These are phyloP conservation scores for Aspergillus fijiensis DNA, from an alignment of 2,329 filamentous ascomycete genomes.

Conservation along the genomic window DNA sequence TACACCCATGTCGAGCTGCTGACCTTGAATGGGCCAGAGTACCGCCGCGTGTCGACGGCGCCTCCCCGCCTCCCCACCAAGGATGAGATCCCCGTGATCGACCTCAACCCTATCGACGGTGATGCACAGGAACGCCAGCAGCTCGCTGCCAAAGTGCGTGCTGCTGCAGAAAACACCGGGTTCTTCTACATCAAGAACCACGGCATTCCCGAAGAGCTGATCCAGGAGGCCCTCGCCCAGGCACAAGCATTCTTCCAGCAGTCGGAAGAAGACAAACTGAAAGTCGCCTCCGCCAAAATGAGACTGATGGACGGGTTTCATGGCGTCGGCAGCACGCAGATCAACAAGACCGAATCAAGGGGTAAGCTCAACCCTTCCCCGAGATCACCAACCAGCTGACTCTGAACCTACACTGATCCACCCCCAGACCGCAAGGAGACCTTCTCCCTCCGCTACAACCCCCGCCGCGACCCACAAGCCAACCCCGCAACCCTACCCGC, in stretches of 20 bases:
- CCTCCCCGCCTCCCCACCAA: constrained; percentile 42
- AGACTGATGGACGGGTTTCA: constrained; percentile 52
- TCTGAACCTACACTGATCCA: too few species aligned
- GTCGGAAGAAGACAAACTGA: constrained; percentile 45
- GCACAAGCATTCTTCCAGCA: constrained; percentile 50
- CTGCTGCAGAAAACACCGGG: constrained; percentile 52
- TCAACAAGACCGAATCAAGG: constrained; percentile 32
- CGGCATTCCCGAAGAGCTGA: constrained; percentile 39
- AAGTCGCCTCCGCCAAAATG: constrained; percentile 33
- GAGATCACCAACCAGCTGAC: neutral
- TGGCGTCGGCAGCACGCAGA: constrained; percentile 28
- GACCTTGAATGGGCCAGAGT: constrained; percentile 47
- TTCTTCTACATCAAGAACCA: constrained; percentile 59
- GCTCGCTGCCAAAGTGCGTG: constrained; percentile 45
- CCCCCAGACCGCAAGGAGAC: constrained; percentile 52
- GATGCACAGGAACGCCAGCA: constrained; percentile 37
- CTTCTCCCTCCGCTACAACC: constrained; percentile 55
- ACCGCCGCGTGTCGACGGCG: constrained; percentile 44
- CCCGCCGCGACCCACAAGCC: constrained; percentile 51
- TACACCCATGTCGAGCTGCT: constrained; percentile 47
- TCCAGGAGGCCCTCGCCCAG: constrained; percentile 18
- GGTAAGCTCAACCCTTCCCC: constrained; percentile 36
- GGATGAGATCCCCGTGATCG: constrained; percentile 56
- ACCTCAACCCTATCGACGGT: constrained; percentile 45
- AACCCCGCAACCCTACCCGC: constrained; percentile 44